Conservation (phyloP, 768 basidiomycete genomes). For the Astraeus odoratus region DNA sequence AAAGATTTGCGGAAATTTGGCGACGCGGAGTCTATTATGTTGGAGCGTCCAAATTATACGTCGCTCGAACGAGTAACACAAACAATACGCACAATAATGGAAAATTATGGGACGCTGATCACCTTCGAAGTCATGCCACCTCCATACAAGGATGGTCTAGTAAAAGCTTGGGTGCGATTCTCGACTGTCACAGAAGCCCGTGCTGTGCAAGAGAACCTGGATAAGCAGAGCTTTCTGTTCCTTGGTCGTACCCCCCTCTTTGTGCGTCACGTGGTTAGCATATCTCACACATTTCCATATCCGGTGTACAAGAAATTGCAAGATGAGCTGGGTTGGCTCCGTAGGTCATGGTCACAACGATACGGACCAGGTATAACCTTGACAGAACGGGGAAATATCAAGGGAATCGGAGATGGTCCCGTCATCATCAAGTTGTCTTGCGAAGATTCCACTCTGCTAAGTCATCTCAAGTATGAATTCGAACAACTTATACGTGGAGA, state of each 20-base stretch:
- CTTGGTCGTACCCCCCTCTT: conserved; percentile 40
- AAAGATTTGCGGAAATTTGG: conserved; percentile 41
- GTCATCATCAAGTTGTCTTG: conserved; percentile 44
- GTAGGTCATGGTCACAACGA: conserved; percentile 28
- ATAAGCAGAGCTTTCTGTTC: conserved; percentile 39
- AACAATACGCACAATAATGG: conserved; percentile 32
- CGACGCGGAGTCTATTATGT: conserved; percentile 42
- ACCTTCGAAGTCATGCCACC: conserved; percentile 42
- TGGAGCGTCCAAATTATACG: conserved; percentile 42
- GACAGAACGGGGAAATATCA: conserved; percentile 9
- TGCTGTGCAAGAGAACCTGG: conserved; percentile 39
- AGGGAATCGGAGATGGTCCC: conserved; percentile 6
- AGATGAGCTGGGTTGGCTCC: conserved; percentile 41
- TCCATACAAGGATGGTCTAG: conserved; percentile 42
- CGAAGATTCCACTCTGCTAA: conserved; percentile 42
- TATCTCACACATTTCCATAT: conserved; percentile 38
- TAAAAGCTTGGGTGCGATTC: conserved; percentile 54
- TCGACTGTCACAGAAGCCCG: conserved; percentile 45
- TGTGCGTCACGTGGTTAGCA: conserved; percentile 47
- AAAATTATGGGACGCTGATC: conserved; percentile 30
- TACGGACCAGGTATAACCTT: conserved; percentile 26
- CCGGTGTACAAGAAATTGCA: conserved; percentile 34
- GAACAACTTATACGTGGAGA: conserved; percentile 62
- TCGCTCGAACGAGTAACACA: conserved; percentile 30
- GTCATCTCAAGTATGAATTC: conserved; percentile 50